Conservation (phyloP, 2,329 filamentous ascomycete genomes). For the Leptographium wingfieldii region DNA sequence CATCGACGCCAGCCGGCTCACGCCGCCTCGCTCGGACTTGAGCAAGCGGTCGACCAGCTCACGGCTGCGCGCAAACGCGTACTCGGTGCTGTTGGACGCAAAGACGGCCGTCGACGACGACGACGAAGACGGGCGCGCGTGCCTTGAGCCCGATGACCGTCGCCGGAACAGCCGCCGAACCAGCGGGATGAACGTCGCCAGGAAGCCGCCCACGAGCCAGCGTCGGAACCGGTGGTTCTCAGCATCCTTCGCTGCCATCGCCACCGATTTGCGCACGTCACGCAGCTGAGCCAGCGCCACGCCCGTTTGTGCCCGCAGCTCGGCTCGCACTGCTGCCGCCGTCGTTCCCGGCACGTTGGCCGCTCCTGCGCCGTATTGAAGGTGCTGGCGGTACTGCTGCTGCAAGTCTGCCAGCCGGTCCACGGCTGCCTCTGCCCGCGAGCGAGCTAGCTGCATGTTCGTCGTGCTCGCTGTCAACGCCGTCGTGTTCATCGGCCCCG, state of each 20-base stretch:
- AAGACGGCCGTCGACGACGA: neutral
- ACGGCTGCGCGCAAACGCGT: conserved; percentile 40
- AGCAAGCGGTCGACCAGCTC: conserved; percentile 37
- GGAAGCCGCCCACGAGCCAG: conserved; percentile 37
- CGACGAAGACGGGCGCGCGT: neutral
- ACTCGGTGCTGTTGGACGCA: conserved; percentile 40
- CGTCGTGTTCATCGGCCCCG: conserved; percentile 8
- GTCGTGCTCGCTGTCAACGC: conserved; percentile 5
- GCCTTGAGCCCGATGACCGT: conserved; percentile 9
- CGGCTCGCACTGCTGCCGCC: conserved; percentile 27
- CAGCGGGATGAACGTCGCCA: conserved; percentile 40
- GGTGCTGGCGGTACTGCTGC: conserved; percentile 15
- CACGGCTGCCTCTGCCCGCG: conserved; percentile 19
- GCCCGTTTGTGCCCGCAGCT: conserved; percentile 28
- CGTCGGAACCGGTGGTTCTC: conserved; percentile 39
- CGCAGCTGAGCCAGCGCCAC: conserved; percentile 32
- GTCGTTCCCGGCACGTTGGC: conserved; percentile 17
- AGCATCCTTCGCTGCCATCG: conserved; percentile 27
- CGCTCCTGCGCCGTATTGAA: conserved; percentile 13
- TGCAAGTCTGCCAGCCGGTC: conserved; percentile 23
- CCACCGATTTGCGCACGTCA: conserved; percentile 30
- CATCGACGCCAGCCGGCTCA: conserved; percentile 33
- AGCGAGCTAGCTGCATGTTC: conserved; percentile 13
- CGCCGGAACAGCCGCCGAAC: conserved; percentile 40
- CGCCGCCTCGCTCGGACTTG: conserved; percentile 26